Evolutionary conservation across 177 flowering plant species (phyloP), one percentile per base, ranked within the genome.

Genomic region (Tripterygium wilfordii): DNA sequence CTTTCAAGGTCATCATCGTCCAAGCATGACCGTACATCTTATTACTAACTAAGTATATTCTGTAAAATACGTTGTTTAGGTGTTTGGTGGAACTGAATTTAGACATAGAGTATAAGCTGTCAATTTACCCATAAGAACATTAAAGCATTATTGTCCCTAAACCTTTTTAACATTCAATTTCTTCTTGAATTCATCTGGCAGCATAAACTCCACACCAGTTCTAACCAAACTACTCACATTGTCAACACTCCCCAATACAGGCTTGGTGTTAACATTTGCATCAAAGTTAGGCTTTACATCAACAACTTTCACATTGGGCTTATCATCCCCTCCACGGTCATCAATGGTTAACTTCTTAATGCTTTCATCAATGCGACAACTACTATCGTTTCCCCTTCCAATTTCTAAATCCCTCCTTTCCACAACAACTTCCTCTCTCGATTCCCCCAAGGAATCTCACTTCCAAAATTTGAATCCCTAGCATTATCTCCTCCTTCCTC

Each of bases 381-480:
- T 45, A 18, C 38, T 36, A 16, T 27, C 60, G 25, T 36, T 43
- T 21, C 31, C 59, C 36, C 42, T 50, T 33, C 49, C 71, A 46
- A 84, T 68, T 30, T 53, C 70, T 70, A 74, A 51, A 38, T 67
- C 69, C 61, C 49, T 54, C 72, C 73, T 51, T 36, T 66, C 74
- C 36, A 68, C 78, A 23, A 53, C 16, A 49, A 73, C 58, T n/a
- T 28, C 48, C 46, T 35, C 54, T 13, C 42, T 16, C 25, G 23
- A 28, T 41, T 42, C 48, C 48, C n/a, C n/a, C n/a, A n/a, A n/a
- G n/a, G n/a, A n/a, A n/a, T n/a, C n/a, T n/a, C n/a, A n/a, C n/a
- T n/a, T n/a, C n/a, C n/a, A n/a, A 15, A 36, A 53, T 41, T 53
- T 16, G 2, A 28, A 24, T 12, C 43, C 32, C 42, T 35, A 57